Evolutionary conservation across 805 yeast genomes (phyloP).

Genomic region (Candida loeiensis): DNA sequence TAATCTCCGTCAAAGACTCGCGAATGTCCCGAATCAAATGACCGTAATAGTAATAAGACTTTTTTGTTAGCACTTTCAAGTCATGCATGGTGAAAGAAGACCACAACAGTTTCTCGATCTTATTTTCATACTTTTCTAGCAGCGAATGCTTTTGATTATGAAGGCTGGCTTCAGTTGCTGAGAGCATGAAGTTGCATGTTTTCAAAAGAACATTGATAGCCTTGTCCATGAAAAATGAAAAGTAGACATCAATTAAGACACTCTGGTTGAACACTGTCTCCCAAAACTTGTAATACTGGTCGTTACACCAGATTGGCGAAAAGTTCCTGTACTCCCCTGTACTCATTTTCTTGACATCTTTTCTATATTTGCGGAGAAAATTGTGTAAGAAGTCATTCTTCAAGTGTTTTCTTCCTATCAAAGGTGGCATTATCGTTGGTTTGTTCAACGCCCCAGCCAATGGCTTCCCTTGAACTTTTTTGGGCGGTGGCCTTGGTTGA

Average conservation of each 20-base stretch:
- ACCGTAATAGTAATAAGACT: slow-evolving; percentile 34
- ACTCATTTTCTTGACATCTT: slow-evolving; percentile 14
- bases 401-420: slow-evolving; percentile 9
- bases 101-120: slow-evolving; percentile 7
- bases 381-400: slow-evolving; percentile 15
- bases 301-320: slow-evolving; percentile 26
- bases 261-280: slow-evolving; percentile 26
- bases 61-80: slow-evolving; percentile 26
- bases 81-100: slow-evolving; percentile 29
- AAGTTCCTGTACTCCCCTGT: slow-evolving; percentile 14
- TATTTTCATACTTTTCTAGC: background rate
- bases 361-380: slow-evolving; percentile 11
- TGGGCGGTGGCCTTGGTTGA: slow-evolving; percentile 11
- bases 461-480: slow-evolving; percentile 10
- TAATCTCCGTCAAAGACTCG: slow-evolving; percentile 26
- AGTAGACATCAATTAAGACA: slow-evolving; percentile 27
- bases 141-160: background rate
- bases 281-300: slow-evolving; percentile 27
- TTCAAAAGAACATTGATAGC: slow-evolving; percentile 28
- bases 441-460: slow-evolving; percentile 21
- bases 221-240: slow-evolving; percentile 36
- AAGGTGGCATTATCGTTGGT: slow-evolving; percentile 13
- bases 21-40: slow-evolving; percentile 32
- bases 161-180: slow-evolving; percentile 8
- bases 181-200: slow-evolving; percentile 12